phyloP scores from a whole-genome alignment of 73 alveolate species.

The Uronychia setigera region DNA sequence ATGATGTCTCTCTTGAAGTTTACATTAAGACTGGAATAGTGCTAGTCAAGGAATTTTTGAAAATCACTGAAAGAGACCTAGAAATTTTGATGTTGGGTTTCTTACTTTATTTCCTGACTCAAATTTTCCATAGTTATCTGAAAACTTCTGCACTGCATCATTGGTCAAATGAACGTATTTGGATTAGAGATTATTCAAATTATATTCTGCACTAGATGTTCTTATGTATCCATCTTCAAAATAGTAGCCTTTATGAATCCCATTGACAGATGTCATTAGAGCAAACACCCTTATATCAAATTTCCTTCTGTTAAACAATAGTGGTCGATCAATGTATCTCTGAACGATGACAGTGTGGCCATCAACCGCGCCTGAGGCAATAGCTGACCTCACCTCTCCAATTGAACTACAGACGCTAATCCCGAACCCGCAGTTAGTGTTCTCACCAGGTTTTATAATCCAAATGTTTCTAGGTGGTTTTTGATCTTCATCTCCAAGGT shows the following conservation, averaged over 20 bases:
- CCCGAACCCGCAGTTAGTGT: slow-evolving; percentile 57
- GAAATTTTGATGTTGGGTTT: background rate
- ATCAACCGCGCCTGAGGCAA: background rate
- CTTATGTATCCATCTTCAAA: slow-evolving; percentile 80
- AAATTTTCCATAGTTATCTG: slow-evolving; percentile 88
- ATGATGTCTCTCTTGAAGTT: slow-evolving; percentile 74
- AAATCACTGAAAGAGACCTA: slow-evolving; percentile 78
- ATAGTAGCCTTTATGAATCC: slow-evolving; percentile 65
- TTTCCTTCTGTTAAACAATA: slow-evolving; percentile 87
- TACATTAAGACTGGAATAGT: slow-evolving; percentile 31
- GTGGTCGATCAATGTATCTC: slow-evolving; percentile 93
- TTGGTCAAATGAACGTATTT: slow-evolving; percentile 88
- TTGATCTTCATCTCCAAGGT: background rate
- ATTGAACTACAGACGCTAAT: slow-evolving; percentile 25
- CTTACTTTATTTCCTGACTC: slow-evolving; percentile 88
- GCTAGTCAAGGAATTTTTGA: slow-evolving; percentile 78
- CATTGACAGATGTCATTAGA: slow-evolving; percentile 79
- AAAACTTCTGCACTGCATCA: slow-evolving; percentile 92
- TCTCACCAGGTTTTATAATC: slow-evolving; percentile 58
- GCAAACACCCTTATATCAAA: slow-evolving; percentile 94
- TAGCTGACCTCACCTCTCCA: slow-evolving; percentile 16
- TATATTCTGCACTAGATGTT: slow-evolving; percentile 69
- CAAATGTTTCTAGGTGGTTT: slow-evolving; percentile 22
- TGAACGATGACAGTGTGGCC: slow-evolving; percentile 75
- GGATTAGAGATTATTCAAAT: slow-evolving; percentile 45